Base-by-base conservation (phyloP, 805 yeast species). In the Spathaspora sp. region DNA sequence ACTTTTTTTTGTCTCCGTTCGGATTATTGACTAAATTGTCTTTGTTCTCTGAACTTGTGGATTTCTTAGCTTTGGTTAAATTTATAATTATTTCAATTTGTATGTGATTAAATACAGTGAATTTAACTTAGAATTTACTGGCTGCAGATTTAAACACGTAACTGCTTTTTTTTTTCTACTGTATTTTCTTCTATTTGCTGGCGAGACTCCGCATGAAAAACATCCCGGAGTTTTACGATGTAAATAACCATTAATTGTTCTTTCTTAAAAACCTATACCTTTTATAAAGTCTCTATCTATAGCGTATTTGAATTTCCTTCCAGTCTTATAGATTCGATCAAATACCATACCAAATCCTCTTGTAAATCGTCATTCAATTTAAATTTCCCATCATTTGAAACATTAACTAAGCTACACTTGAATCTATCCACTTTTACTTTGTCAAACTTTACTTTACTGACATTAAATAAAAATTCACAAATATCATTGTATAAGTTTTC, bases 311-410 rank as follows among this genome's bases (percentile, higher is more conserved):
- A 4, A 3, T 23, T 23, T 6, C 26, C 14, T 35, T 35, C 14
- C 18, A 14, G 18, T 16, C 40, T 35, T 35, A 35, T 35, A 18
- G 54, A 47, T 23, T 55, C 55, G 28, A 55, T 46, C 28, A 55
- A 46, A 42, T 40, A 38, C 55, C 55, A 55, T 2, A 49, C 45
- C 2, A 50, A 23, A 17, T 48, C 48, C 9, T 40, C 38, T 14
- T 40, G 40, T 14, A 42, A 42, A 9, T 39, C 50, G 16, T 48
- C 52, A 44, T 31, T 48, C 16, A 65, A 45, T 39, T 58, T 62
- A 18, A 65, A 42, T 44, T 52, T 61, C 12, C 69, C 70, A 14
- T 66, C 69, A 8, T 49, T 51, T 2, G 62, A 54, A 7, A 66
- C 46, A 46, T 55, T 57, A 12, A 65, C 32, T 14, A 65, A 42